phyloP scores from a whole-genome alignment of 371 early-diverging fungal species.

The Saksenaea vasiformis region DNA sequence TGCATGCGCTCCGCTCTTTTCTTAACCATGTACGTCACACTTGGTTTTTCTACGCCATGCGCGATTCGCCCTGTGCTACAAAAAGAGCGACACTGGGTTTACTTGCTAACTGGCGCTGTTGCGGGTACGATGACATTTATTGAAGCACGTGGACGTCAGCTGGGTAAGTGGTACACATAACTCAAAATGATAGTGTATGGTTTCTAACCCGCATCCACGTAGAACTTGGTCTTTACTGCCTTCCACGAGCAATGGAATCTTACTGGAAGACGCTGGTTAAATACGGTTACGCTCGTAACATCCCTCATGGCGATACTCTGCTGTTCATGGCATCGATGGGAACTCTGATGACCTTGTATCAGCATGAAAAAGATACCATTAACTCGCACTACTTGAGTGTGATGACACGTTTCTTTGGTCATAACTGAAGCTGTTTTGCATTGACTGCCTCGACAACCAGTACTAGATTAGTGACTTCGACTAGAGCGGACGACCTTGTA shows the following conservation, averaged over 20 bases:
- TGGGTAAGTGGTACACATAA: constrained; percentile 30
- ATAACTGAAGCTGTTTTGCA: constrained; percentile 54
- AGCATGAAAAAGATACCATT: constrained; percentile 75
- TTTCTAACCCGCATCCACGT: constrained; percentile 1
- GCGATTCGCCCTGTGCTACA: constrained; percentile 57
- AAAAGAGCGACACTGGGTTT: constrained; percentile 57
- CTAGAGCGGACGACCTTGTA: background rate
- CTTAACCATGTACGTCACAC: constrained; percentile 67
- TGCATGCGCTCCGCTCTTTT: constrained; percentile 74
- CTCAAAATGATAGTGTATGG: background rate
- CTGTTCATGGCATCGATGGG: constrained; percentile 79
- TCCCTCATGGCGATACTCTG: constrained; percentile 58
- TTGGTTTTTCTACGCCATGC: constrained; percentile 70
- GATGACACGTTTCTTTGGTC: constrained; percentile 84
- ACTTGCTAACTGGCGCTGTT: constrained; percentile 64
- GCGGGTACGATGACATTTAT: constrained; percentile 72
- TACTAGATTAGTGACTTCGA: background rate
- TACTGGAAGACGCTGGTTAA: constrained; percentile 64
- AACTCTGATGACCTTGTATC: constrained; percentile 81
- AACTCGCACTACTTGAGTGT: constrained; percentile 73
- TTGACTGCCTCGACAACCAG: background rate
- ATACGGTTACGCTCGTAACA: constrained; percentile 42
- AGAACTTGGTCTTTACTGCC: constrained; percentile 83
- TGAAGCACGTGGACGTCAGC: constrained; percentile 76
- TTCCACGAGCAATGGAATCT: constrained; percentile 80